A percentile compares a stretch with the other conserved stretches of the same genome.
These are phyloP conservation scores for Fusarium redolens DNA, from an alignment of 2,329 filamentous ascomycete genomes.

Conservation along the genomic window DNA sequence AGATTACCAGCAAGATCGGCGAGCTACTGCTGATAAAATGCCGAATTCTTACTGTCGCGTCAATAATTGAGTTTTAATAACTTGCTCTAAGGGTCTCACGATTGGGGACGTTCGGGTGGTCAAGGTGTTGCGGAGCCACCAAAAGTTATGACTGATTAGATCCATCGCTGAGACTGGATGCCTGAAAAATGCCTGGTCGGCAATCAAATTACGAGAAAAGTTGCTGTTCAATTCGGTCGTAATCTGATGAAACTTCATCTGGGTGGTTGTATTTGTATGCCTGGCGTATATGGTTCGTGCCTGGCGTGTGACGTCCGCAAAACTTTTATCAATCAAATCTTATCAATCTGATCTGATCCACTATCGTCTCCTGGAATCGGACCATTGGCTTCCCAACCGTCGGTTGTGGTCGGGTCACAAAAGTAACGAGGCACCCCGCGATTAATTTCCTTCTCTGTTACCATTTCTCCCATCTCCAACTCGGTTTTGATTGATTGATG, in stretches of 20 bases:
- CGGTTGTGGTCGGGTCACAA: slow-evolving; percentile 45
- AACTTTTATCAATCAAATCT: slow-evolving; percentile 61
- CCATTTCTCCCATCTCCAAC: slow-evolving; percentile 13
- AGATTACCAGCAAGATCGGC: background rate
- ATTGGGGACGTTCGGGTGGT: slow-evolving; percentile 3
- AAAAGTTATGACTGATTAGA: slow-evolving; percentile 29
- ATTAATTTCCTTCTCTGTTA: slow-evolving; percentile 38
- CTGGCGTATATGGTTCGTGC: slow-evolving; percentile 32
- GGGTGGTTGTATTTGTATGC: slow-evolving; percentile 15
- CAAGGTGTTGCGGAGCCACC: slow-evolving; percentile 22
- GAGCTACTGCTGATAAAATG: slow-evolving; percentile 2
- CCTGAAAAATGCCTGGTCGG: slow-evolving; percentile 9
- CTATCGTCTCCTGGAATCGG: slow-evolving; percentile 50
- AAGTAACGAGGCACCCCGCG: slow-evolving; percentile 46
- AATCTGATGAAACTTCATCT: slow-evolving; percentile 19
- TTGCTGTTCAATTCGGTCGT: slow-evolving; percentile 20
- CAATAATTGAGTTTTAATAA: slow-evolving; percentile 5
- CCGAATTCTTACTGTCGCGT: slow-evolving; percentile 1
- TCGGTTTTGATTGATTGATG: slow-evolving; percentile 8
- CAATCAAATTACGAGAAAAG: slow-evolving; percentile 27
- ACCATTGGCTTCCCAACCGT: slow-evolving; percentile 45
- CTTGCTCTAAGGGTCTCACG: background rate
- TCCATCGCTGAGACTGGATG: slow-evolving; percentile 10
- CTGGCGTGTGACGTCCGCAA: slow-evolving; percentile 38
- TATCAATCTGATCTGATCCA: slow-evolving; percentile 60